phyloP scores from a whole-genome alignment of 2,329 filamentous ascomycete genomes.

The Diaporthe eres region DNA sequence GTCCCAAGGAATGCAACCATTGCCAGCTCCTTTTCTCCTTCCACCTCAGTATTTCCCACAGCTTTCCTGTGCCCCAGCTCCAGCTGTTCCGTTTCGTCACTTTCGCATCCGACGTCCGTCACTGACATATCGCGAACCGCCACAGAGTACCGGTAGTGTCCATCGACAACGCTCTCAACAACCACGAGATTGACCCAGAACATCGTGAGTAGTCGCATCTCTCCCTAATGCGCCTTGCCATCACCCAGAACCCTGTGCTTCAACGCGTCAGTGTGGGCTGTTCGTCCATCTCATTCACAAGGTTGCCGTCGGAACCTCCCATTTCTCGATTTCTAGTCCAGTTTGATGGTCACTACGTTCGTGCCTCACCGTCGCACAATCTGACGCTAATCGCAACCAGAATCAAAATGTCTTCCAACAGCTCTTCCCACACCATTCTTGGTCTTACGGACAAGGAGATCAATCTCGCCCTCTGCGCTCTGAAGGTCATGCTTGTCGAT shows the following conservation, averaged over 20 bases:
- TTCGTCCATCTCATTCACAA: not conserved
- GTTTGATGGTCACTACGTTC: not conserved
- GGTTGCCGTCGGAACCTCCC: too few relatives aligned
- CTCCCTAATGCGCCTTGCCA: not conserved
- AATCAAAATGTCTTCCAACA: conserved; percentile 13
- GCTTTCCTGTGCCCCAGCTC: not conserved
- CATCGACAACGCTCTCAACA: not conserved
- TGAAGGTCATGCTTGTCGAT: conserved; percentile 4
- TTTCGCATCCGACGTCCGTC: not conserved
- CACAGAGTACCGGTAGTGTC: not conserved
- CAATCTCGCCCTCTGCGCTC: conserved; percentile 1
- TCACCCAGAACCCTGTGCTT: not conserved
- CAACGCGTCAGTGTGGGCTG: not conserved
- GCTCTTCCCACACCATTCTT: not conserved
- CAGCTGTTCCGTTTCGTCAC: not conserved
- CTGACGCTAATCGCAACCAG: not conserved
- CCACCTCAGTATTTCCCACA: too few relatives aligned
- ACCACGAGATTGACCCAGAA: not conserved
- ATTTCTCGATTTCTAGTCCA: not conserved
- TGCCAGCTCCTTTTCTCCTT: not conserved
- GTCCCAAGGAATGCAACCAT: not conserved
- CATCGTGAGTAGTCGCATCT: conserved; percentile 5
- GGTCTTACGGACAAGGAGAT: conserved; percentile 7
- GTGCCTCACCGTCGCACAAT: too few relatives aligned
- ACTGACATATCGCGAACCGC: not conserved